Conservation (phyloP, 805 yeast genomes). For the Soucietia sequanensis region DNA sequence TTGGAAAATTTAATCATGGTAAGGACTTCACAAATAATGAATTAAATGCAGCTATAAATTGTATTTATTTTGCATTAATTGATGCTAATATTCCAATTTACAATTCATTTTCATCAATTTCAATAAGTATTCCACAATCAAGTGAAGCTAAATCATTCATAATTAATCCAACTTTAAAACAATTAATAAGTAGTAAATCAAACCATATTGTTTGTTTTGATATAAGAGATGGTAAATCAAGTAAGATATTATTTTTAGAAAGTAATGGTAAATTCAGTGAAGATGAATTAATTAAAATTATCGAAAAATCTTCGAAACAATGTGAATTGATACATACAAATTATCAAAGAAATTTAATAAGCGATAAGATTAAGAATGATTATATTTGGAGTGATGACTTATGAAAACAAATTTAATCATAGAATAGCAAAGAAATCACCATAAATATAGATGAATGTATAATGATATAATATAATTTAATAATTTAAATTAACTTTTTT, state of each 20-base stretch:
- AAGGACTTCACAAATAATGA: slow-evolving; percentile 45
- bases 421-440: neutral
- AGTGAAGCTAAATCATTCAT: slow-evolving; percentile 23
- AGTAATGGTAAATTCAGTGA: slow-evolving; percentile 70
- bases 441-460: too few relatives aligned
- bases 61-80: slow-evolving; percentile 68
- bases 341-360: slow-evolving; percentile 48
- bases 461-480: slow-evolving; percentile 41
- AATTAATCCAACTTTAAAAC: slow-evolving; percentile 46
- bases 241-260: slow-evolving; percentile 64
- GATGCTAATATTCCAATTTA: slow-evolving; percentile 76
- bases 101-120: slow-evolving; percentile 58
- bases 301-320: slow-evolving; percentile 51
- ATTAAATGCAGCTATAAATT: slow-evolving; percentile 69
- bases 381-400: slow-evolving; percentile 63
- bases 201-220: slow-evolving; percentile 67
- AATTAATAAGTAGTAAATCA: slow-evolving; percentile 47
- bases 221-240: slow-evolving; percentile 48
- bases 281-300: slow-evolving; percentile 47
- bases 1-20: slow-evolving; percentile 13
- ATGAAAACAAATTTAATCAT: too few relatives aligned
- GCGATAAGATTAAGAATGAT: slow-evolving; percentile 48
- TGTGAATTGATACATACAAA: slow-evolving; percentile 43
- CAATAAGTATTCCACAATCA: slow-evolving; percentile 38
- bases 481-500: slow-evolving; percentile 42